Conservation (phyloP, 148 eudicot genomes). For the Vaccinium macrocarpon region DNA sequence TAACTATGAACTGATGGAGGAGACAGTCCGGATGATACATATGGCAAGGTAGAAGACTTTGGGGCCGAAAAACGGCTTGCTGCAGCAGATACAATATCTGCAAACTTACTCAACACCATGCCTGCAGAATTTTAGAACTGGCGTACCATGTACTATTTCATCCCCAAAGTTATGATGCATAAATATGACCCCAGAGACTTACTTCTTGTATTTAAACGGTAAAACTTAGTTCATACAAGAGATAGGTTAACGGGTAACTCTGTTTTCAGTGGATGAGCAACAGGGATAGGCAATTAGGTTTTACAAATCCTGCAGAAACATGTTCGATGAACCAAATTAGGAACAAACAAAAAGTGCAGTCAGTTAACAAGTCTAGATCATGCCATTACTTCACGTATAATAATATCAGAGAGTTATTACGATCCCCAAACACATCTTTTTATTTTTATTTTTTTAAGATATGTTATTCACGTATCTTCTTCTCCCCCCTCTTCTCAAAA, state of each 20-base stretch:
- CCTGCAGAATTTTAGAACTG: conserved; percentile 23
- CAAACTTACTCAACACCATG: conserved; percentile 58
- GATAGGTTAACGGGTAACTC: background rate
- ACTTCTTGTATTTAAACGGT: background rate
- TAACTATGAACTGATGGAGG: conserved; percentile 53
- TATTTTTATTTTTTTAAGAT: background rate
- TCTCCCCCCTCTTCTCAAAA: too few species aligned
- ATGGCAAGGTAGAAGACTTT: conserved; percentile 50
- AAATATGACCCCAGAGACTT: conserved; percentile 3
- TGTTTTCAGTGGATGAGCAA: background rate
- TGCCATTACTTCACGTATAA: background rate
- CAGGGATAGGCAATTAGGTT: background rate
- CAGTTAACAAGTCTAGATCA: background rate
- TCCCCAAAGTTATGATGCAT: conserved; percentile 2
- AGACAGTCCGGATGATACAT: conserved; percentile 56
- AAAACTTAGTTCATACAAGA: background rate
- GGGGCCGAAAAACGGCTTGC: conserved; percentile 48
- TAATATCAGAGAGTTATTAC: background rate
- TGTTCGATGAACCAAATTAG: conserved; percentile 6
- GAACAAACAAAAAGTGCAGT: background rate
- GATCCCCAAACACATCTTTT: background rate
- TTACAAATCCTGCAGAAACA: conserved; percentile 21
- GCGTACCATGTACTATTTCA: conserved; percentile 12
- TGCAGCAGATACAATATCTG: conserved; percentile 54
- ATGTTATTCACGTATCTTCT: background rate